Percentiles rank a stretch among this genome's conserved stretches.
Evolutionary conservation across 1,284 basidiomycete species (phyloP).

Genomic region (Cryptococcus sp.): DNA sequence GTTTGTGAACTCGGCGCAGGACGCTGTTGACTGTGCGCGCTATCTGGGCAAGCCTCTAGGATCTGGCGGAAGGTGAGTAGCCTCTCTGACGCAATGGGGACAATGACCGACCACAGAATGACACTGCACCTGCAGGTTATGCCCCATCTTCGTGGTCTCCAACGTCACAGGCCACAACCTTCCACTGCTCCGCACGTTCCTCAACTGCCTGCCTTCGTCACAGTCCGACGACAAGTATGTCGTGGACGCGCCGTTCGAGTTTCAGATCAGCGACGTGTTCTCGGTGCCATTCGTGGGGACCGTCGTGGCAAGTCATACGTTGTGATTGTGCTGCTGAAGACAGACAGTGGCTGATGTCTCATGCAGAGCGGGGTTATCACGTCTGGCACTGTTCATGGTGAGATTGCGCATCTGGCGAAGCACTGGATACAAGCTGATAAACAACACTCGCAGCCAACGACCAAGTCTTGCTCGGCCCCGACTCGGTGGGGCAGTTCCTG

Average conservation of each 20-base stretch:
- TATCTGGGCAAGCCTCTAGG: slow-evolving; percentile 66
- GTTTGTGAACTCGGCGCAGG: slow-evolving; percentile 56
- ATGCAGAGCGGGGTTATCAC: slow-evolving; percentile 76
- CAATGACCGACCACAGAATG: not conserved
- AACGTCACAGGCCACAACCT: slow-evolving; percentile 93
- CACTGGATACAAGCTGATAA: slow-evolving; percentile 5
- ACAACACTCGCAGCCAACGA: slow-evolving; percentile 61
- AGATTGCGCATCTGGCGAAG: slow-evolving; percentile 6
- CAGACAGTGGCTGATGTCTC: not conserved
- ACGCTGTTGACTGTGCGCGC: slow-evolving; percentile 62
- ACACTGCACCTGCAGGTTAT: slow-evolving; percentile 57
- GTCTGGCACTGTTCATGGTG: slow-evolving; percentile 63
- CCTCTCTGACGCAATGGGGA: not conserved
- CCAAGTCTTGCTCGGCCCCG: slow-evolving; percentile 80
- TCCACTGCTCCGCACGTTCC: slow-evolving; percentile 69
- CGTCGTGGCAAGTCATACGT: slow-evolving; percentile 59
- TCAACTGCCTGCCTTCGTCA: slow-evolving; percentile 80
- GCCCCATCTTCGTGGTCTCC: slow-evolving; percentile 89
- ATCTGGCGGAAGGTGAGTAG: slow-evolving; percentile 17
- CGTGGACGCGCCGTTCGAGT: slow-evolving; percentile 81
- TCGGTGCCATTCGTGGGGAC: slow-evolving; percentile 93
- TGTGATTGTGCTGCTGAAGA: not conserved
- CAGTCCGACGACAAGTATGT: slow-evolving; percentile 75
- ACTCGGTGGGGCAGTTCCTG: slow-evolving; percentile 85
- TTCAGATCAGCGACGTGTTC: slow-evolving; percentile 56